These are phyloP conservation scores for Candolleomyces efflorescens DNA, from an alignment of 768 basidiomycete species.

Conservation along the genomic window DNA sequence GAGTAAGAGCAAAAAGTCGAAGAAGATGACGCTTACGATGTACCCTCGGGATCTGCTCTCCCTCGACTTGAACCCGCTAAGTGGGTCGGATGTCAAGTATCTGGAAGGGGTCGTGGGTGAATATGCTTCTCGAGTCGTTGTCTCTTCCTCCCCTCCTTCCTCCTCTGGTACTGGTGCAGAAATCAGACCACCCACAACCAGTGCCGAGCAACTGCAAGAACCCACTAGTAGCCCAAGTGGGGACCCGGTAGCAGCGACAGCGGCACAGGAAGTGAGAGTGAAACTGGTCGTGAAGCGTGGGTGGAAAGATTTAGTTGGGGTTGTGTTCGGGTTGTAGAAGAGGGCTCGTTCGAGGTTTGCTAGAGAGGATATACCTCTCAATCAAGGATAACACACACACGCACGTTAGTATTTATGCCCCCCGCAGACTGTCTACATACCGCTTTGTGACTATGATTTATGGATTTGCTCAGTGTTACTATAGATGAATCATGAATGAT, in stretches of 20 bases:
- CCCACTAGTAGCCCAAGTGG: neutral
- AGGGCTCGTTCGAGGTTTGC: neutral
- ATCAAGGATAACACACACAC: too few relatives aligned
- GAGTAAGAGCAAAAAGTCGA: constrained; percentile 18
- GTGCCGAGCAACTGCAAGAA: neutral
- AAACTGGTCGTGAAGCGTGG: constrained; percentile 39
- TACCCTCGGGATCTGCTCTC: constrained; percentile 59
- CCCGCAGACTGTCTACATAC: too few relatives aligned
- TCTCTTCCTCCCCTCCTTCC: too few relatives aligned
- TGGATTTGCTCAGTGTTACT: too few relatives aligned
- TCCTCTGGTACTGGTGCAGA: too few relatives aligned
- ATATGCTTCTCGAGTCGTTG: constrained; percentile 40
- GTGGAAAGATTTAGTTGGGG: constrained; percentile 47
- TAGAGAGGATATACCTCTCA: neutral
- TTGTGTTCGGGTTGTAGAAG: constrained; percentile 37
- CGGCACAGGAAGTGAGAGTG: constrained; percentile 40
- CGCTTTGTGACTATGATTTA: too few relatives aligned
- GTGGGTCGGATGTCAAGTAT: constrained; percentile 65
- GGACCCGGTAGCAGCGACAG: constrained; percentile 19
- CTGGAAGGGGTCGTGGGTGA: constrained; percentile 74
- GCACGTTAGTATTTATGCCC: too few relatives aligned
- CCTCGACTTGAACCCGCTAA: constrained; percentile 74
- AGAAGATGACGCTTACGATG: constrained; percentile 28
- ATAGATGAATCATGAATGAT: too few relatives aligned
- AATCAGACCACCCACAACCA: neutral